Percentiles rank a stretch among this genome's conserved stretches.
Evolutionary conservation across 345 rosid genomes (phyloP).

Genomic region (Syzygium jambos): DNA sequence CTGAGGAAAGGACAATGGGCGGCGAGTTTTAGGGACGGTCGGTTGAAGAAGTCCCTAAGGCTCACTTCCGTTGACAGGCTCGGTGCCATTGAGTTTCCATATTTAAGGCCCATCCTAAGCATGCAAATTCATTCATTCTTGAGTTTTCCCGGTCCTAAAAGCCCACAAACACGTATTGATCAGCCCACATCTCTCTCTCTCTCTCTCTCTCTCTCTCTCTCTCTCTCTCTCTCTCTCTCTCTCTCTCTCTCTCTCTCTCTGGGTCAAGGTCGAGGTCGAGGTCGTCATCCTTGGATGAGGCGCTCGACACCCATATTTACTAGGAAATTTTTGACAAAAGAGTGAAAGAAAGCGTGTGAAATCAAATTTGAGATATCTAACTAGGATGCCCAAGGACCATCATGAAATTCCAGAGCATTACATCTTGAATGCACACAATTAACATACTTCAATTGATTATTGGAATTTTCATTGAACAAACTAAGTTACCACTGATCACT

Average conservation of each 20-base stretch:
- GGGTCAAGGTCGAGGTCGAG: too few relatives aligned
- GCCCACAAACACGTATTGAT: neutral
- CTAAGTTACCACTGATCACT: neutral
- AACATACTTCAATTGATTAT: neutral
- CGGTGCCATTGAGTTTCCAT: neutral
- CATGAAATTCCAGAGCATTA: neutral
- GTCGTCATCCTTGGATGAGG: neutral
- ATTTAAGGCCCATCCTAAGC: neutral
- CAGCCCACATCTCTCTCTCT: neutral
- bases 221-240: neutral
- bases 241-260: neutral
- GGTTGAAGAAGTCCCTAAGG: neutral
- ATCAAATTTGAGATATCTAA: neutral
- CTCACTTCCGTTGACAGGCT: neutral
- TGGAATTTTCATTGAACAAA: neutral
- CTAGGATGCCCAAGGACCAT: neutral
- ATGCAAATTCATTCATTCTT: too few relatives aligned
- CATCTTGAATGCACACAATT: neutral
- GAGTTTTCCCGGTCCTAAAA: too few relatives aligned
- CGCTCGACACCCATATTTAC: neutral
- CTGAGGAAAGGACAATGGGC: neutral
- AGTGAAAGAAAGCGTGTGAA: neutral
- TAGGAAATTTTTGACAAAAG: too few relatives aligned
- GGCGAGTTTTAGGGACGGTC: neutral
- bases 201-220: neutral